These are phyloP conservation scores for Beverwykella pulmonaria DNA, from an alignment of 495 filamentous ascomycete species.

Conservation along the genomic window DNA sequence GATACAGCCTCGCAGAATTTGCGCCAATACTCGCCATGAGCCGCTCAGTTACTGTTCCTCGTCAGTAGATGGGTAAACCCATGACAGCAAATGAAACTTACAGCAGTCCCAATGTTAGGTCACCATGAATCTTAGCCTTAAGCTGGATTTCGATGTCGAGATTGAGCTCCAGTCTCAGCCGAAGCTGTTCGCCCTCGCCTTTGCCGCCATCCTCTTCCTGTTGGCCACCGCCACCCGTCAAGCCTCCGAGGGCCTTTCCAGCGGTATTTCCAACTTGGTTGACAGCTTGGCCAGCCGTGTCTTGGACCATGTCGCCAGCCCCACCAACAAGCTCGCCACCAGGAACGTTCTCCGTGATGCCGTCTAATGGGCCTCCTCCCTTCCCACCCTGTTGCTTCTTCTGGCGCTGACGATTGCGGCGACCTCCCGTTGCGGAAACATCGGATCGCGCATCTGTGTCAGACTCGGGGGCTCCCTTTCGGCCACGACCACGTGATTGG, in stretches of 20 bases:
- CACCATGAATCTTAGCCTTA: conserved; percentile 91
- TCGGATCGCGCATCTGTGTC: conserved; percentile 47
- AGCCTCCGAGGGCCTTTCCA: conserved; percentile 45
- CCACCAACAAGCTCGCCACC: conserved; percentile 48
- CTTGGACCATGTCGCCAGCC: conserved; percentile 46
- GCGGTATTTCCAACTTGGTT: conserved; percentile 44
- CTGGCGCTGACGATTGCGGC: conserved; percentile 46
- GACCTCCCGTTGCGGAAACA: conserved; percentile 44
- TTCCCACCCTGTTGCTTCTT: conserved; percentile 38
- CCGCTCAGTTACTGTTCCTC: conserved; percentile 19
- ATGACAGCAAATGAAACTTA: conserved; percentile 55
- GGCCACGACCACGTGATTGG: conserved; percentile 48
- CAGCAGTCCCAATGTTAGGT: conserved; percentile 83
- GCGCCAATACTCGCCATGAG: background rate
- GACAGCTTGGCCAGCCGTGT: conserved; percentile 49
- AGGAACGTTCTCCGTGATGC: conserved; percentile 46
- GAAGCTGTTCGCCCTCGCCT: conserved; percentile 63
- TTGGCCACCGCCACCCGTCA: conserved; percentile 42
- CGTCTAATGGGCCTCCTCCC: conserved; percentile 42
- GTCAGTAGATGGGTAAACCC: background rate
- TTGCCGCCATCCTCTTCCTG: conserved; percentile 40
- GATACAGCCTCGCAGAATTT: background rate
- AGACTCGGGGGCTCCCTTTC: conserved; percentile 34
- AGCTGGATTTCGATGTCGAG: conserved; percentile 86
- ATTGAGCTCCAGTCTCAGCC: conserved; percentile 79